Base-by-base conservation (phyloP, 73 alveolate genomes). In the Tetrahymena borealis region DNA sequence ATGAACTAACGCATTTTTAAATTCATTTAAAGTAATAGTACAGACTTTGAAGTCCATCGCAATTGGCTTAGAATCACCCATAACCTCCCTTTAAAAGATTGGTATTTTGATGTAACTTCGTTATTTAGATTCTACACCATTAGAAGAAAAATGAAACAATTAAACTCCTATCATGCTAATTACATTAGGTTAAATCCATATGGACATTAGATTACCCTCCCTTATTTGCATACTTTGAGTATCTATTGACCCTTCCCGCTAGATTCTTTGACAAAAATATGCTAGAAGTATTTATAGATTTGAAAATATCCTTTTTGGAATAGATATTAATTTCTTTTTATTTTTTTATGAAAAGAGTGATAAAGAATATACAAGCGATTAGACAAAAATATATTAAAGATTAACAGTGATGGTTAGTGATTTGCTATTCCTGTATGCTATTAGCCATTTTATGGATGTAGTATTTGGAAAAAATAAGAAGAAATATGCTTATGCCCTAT, bases 171-270 rank as follows among this genome's bases (percentile, higher is more conserved):
- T 5, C n/a, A 60, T 13, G 28, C 28, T 0, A 60, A 60, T 24
- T 9, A 24, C 28, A 90, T 7, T 32, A 90, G 93, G 78, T 79
- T 38, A 10, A 78, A 93, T 96, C 97, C 41, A 96, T 94, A 91
- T 97, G 99, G 99, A 97, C 99, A 38, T 95, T 97, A 38, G 99
- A 97, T 94, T 97, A 97, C 79, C 99, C 99, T 40, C 99, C 99
- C 24, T 97, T 97, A 79, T 97, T 97, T 91, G 99, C 99, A 28
- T 97, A 97, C 93, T 96, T 97, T 95, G 99, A 97, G 91, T 97
- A 92, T 79, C 15, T 97, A 16, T 90, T 97, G 7, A 97, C 98
- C 6, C 85, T 93, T 40, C 91, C 96, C 39, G 98, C 99, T 39
- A 94, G 93, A 78, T 36, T 95, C 37, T 32, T 97, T 78, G 98